Evolutionary conservation across 768 basidiomycete species (phyloP), one percentile per base, ranked within the genome.

Genomic region (Russula ochroleuca): DNA sequence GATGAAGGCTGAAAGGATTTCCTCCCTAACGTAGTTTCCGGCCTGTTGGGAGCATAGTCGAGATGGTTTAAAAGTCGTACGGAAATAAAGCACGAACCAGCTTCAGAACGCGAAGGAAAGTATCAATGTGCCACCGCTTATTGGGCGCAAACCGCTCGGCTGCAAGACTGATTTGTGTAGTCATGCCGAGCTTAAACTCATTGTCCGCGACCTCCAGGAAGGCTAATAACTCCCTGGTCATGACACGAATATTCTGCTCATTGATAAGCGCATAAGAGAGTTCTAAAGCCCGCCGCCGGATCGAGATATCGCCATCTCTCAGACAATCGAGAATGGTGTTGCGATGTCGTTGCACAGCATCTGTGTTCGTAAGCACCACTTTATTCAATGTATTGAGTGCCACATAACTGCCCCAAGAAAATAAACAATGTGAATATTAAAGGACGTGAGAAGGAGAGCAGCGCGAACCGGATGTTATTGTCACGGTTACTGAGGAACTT

Each of bases 101-200:
- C 74, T 94, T 95, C 66, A 99, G 75, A 2, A 94, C 92, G 33
- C 97, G 84, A 53, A 99, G 76, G 5, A 98, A 92, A 0, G 97
- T 98, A 73, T 98, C 97, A 57, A 99, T 99, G 73, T 99, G 97
- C 96, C 96, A 99, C 67, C 97, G 82, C 75, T 95, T 95, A 75
- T 96, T 98, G 0, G 97, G 97, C 0, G 96, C 96, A 72, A 92
- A 98, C 50, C 94, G 81, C 75, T 99, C 97, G 0, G 97, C 97
- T 2, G 94, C 96, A 28, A 98, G 78, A 59, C 88, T 92, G 53
- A 99, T 94, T 74, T 99, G 96, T 0, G 96, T 98, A 0, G 97
- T 99, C 86, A 99, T 89, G 1, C 93, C 90, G 15, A 93, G 84
- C 77, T 99, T 99, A 80, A 99, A 99, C 73, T 99, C 97, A 66